A percentile compares a stretch with the other conserved stretches of the same genome.
Conservation (phyloP, 1,284 basidiomycete genomes). For the Apiotrichum gamsii region DNA sequence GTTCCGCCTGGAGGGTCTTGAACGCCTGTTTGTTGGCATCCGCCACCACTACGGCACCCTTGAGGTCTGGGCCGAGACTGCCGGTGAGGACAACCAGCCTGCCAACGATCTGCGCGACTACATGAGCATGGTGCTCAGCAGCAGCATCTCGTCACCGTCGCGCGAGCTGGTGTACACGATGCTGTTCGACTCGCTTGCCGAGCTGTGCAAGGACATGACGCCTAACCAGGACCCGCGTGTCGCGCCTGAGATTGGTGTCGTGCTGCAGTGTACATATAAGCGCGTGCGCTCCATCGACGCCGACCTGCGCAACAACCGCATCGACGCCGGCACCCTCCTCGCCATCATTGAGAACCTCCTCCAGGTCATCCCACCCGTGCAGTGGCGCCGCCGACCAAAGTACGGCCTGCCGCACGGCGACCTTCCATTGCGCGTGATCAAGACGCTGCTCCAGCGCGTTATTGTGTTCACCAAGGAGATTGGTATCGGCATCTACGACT, state of each 20-base stretch:
- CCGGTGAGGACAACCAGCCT: constrained; percentile 47
- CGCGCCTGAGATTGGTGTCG: constrained; percentile 87
- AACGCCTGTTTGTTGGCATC: constrained; percentile 10
- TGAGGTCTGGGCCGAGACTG: constrained; percentile 8
- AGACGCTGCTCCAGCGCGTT: constrained; percentile 93
- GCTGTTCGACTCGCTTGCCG: constrained; percentile 68
- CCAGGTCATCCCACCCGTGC: constrained; percentile 85
- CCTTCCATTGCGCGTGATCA: constrained; percentile 94
- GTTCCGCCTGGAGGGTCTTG: constrained; percentile 12
- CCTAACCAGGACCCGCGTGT: constrained; percentile 60
- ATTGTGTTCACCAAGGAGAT: constrained; percentile 51
- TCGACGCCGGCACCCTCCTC: constrained; percentile 83
- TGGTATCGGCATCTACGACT: constrained; percentile 38
- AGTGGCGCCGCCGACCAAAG: constrained; percentile 86
- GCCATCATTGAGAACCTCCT: constrained; percentile 93
- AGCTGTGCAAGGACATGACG: constrained; percentile 79
- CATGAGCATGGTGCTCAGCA: constrained; percentile 95
- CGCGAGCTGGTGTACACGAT: constrained; percentile 88
- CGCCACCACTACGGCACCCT: constrained; percentile 9
- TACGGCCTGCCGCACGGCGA: constrained; percentile 91
- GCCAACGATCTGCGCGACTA: constrained; percentile 85
- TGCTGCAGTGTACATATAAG: constrained; percentile 99
- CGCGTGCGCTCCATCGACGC: constrained; percentile 88
- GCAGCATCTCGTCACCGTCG: constrained; percentile 83
- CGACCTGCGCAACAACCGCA: constrained; percentile 69